Evolutionary conservation across 169 alveolate genomes (phyloP).

Genomic region (Cryptosporidium andersoni): DNA sequence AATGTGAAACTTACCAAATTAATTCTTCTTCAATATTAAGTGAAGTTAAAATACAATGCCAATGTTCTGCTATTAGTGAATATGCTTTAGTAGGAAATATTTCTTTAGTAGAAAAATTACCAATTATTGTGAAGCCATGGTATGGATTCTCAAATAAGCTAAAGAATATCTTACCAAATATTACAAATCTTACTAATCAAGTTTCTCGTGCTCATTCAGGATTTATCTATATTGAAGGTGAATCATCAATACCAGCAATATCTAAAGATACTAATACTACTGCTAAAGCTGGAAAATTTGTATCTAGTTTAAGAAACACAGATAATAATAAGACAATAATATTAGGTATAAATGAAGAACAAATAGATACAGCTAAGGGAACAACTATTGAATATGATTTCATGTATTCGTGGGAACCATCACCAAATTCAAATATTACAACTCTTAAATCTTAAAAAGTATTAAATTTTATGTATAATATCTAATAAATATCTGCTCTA

Average conservation of each 20-base stretch:
- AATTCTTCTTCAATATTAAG: slow-evolving; percentile 8
- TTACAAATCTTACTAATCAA: slow-evolving; percentile 24
- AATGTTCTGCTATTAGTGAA: slow-evolving; percentile 31
- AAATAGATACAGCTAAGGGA: not conserved
- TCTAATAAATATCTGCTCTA: too few relatives aligned
- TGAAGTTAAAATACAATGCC: slow-evolving; percentile 32
- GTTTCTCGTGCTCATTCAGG: slow-evolving; percentile 16
- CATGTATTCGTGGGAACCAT: slow-evolving; percentile 68
- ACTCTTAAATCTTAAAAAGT: not conserved
- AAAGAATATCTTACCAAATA: slow-evolving; percentile 29
- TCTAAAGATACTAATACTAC: slow-evolving; percentile 8
- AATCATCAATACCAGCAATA: not conserved
- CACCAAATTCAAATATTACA: not conserved
- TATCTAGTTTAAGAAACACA: slow-evolving; percentile 18
- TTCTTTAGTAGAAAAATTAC: slow-evolving; percentile 39
- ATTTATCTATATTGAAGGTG: slow-evolving; percentile 53
- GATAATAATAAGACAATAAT: slow-evolving; percentile 13
- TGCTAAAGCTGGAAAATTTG: slow-evolving; percentile 45
- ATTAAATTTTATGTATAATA: too few relatives aligned
- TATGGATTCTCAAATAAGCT: slow-evolving; percentile 55
- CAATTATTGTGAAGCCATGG: slow-evolving; percentile 31
- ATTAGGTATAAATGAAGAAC: slow-evolving; percentile 27
- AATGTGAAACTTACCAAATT: slow-evolving; percentile 41
- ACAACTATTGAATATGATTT: slow-evolving; percentile 27
- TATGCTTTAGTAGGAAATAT: slow-evolving; percentile 46